Base-by-base conservation (phyloP, 1,284 basidiomycete species). In the Sporisorium graminicola region DNA sequence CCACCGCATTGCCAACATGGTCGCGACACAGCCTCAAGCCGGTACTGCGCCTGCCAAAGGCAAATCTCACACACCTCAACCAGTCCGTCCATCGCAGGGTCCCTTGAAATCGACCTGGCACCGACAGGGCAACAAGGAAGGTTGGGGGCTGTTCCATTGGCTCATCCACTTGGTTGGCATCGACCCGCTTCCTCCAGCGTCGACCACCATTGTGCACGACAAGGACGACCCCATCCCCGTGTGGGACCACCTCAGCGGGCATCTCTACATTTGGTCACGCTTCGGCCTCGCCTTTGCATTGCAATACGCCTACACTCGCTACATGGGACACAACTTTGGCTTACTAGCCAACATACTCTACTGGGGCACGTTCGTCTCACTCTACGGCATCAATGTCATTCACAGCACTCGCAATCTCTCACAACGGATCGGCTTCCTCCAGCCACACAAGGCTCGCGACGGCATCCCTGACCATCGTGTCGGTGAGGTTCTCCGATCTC, bases 371-470 rank as follows among this genome's bases (percentile, higher is more conserved):
- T 64, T 46, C 56, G 59, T 77, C 44, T 67, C 63, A 12, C 13
- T 50, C 1, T 79, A 78, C 49, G 69, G 73, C n/a, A 27, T 65
- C 18, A 58, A 57, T 24, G 35, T 67, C 5, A 27, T 81, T n/a
- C 63, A 69, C 12, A 43, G 50, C n/a, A 35, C 75, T 14, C 54
- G 68, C 5, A 31, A 44, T 9, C 46, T 78, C 6, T 62, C 65
- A 9, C 16, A 52, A 10, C 53, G 46, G 13, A 69, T 76, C 29
- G 82, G 82, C 13, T 82, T 61, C 69, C 70, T 83, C 18, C 72
- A 77, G 47, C 76, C 78, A 37, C 29, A 67, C 4, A 44, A 42
- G 2, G n/a, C 60, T 2, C 66, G 82, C 5, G 81, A 84, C 31
- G 68, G 71, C 7, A 60, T 82, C 6, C 72, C 81, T 0, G 78